A percentile compares a stretch with the other conserved stretches of the same genome.
These are phyloP conservation scores for Collybiopsis luxurians DNA, from an alignment of 768 basidiomycete species.

Conservation along the genomic window DNA sequence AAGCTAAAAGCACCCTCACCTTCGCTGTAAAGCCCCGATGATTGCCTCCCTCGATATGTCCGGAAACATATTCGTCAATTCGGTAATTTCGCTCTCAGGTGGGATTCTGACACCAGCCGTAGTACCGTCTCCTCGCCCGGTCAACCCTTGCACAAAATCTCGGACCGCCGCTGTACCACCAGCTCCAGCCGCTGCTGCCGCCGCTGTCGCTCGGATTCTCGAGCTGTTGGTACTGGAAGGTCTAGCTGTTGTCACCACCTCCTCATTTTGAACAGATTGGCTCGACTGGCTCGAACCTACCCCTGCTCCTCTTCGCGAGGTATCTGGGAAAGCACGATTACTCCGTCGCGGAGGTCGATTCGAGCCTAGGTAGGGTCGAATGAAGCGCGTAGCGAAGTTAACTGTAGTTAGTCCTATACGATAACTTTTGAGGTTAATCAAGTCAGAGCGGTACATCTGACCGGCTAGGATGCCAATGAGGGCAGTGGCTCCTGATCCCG, in stretches of 20 bases:
- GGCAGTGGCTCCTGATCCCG: constrained; percentile 61
- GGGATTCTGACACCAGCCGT: constrained; percentile 65
- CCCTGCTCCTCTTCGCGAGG: constrained; percentile 9
- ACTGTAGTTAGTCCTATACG: constrained; percentile 64
- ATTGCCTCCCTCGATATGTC: constrained; percentile 70
- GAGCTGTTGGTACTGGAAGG: constrained; percentile 16
- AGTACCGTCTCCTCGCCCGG: constrained; percentile 56
- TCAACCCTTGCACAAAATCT: constrained; percentile 80
- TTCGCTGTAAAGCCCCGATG: constrained; percentile 76
- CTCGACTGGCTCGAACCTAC: constrained; percentile 10
- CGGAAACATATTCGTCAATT: constrained; percentile 82
- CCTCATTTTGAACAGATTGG: constrained; percentile 40
- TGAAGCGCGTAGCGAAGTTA: constrained; percentile 49
- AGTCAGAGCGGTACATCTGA: constrained; percentile 79
- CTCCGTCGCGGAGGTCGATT: constrained; percentile 61
- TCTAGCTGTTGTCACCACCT: constrained; percentile 63
- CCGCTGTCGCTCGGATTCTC: constrained; percentile 18
- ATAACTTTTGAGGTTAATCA: constrained; percentile 77
- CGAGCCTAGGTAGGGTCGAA: constrained; percentile 69
- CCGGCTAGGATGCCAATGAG: constrained; percentile 68
- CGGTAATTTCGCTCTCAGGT: constrained; percentile 70
- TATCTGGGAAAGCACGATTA: constrained; percentile 74
- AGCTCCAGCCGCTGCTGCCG: constrained; percentile 17
- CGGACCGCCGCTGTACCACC: constrained; percentile 54
- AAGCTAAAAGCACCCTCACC: too few species aligned